Evolutionary conservation across 208 protist species (phyloP).

Genomic region (Wallacemonas sp.): DNA sequence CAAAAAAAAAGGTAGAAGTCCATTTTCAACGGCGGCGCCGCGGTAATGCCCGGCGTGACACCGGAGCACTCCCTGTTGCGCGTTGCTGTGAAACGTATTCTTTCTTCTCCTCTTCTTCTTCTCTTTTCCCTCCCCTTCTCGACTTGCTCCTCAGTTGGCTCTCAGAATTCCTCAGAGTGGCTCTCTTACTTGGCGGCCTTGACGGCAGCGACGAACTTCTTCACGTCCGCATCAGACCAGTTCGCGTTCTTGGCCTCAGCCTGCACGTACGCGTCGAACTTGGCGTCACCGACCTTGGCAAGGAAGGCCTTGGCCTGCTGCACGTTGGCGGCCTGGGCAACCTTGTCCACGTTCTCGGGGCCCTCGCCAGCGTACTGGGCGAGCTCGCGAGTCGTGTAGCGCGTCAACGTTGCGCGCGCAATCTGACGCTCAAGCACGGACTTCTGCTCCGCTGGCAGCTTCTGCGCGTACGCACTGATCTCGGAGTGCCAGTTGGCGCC

Average conservation of each 20-base stretch:
- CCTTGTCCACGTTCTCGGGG: conserved; percentile 58
- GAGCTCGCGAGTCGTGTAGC: conserved; percentile 90
- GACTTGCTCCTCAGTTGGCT: not conserved
- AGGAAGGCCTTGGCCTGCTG: conserved; percentile 72
- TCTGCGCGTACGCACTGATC: conserved; percentile 69
- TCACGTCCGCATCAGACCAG: conserved; percentile 74
- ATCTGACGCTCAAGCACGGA: conserved; percentile 76
- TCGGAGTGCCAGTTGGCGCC: conserved; percentile 78
- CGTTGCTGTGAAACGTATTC: no score
- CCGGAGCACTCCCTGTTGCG: no score
- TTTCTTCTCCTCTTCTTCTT: conserved; percentile 3
- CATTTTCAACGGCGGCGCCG: no score
- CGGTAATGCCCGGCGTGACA: no score
- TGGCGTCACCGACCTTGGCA: conserved; percentile 62
- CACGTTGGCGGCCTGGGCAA: conserved; percentile 78
- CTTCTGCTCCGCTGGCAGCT: conserved; percentile 73
- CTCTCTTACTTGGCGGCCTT: conserved; percentile 69
- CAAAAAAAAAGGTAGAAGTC: no score
- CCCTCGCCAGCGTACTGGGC: conserved; percentile 77
- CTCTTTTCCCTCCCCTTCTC: not conserved
- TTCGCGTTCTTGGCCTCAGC: conserved; percentile 84
- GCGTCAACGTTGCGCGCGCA: conserved; percentile 74
- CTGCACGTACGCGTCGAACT: conserved; percentile 74
- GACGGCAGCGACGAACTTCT: conserved; percentile 84
- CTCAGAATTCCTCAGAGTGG: not conserved